phyloP scores from a whole-genome alignment of 805 yeast genomes.

The Barnettozyma sucrosica region DNA sequence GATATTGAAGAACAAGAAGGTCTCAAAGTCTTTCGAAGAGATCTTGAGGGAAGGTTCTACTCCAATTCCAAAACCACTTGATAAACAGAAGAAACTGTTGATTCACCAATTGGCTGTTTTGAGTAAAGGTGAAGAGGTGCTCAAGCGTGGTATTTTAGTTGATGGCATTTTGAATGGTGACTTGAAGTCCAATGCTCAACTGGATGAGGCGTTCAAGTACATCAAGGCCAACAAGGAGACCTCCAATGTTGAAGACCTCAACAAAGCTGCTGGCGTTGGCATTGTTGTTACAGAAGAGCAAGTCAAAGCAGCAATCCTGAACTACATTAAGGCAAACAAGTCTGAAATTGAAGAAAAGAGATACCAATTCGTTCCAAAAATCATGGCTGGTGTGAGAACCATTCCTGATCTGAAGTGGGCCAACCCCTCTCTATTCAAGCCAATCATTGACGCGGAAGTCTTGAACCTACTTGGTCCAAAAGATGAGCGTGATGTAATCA shows the following conservation, averaged over 20 bases:
- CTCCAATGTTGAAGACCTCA: constrained; percentile 46
- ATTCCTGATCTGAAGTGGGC: constrained; percentile 87
- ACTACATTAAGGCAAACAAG: constrained; percentile 55
- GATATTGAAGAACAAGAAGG: constrained; percentile 79
- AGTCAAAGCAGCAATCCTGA: constrained; percentile 49
- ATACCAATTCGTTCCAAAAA: constrained; percentile 70
- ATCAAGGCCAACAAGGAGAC: constrained; percentile 44
- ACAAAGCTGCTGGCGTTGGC: constrained; percentile 77
- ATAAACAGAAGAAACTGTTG: constrained; percentile 56
- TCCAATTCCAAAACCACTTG: constrained; percentile 34
- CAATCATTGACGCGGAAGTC: constrained; percentile 75
- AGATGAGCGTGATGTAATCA: constrained; percentile 85
- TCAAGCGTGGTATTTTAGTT: constrained; percentile 47
- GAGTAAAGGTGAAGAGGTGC: constrained; percentile 47
- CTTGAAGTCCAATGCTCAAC: constrained; percentile 63
- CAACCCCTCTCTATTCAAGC: constrained; percentile 78
- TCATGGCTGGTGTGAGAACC: constrained; percentile 71
- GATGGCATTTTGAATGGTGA: constrained; percentile 59
- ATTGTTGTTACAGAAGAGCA: constrained; percentile 61
- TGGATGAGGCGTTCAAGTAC: constrained; percentile 76
- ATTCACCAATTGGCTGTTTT: constrained; percentile 75
- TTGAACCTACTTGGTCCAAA: constrained; percentile 80
- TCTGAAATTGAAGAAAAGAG: constrained; percentile 63
- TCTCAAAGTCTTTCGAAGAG: constrained; percentile 59
- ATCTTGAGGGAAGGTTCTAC: constrained; percentile 43